Evolutionary conservation across 2,329 filamentous ascomycete genomes (phyloP), one percentile per base, ranked within the genome.

Genomic region (Claviceps sp.): DNA sequence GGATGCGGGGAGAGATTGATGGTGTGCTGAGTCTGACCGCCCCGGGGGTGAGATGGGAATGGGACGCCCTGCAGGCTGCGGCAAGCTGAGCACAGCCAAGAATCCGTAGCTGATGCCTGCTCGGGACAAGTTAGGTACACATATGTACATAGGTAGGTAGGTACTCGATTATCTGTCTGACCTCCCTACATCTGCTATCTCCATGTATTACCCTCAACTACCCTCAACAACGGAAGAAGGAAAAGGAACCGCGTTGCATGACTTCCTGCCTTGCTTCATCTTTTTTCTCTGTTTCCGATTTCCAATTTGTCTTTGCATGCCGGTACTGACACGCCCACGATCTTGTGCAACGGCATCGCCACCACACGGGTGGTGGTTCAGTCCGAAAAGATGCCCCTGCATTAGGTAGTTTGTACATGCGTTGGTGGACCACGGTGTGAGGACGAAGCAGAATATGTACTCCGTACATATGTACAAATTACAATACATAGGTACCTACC

Each of bases 111-210:
- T 30, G 43, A 43, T 8, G 38, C 7, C 14, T n/a, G 38, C n/a
- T n/a, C 20, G 16, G 22, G 37, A 20, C 11, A 30, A n/a, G 4
- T 34, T n/a, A 18, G 9, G 30, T 34, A 26, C 24, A 26, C 5
- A 26, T 26, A 7, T 5, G 24, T 26, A 26, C 24, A 26, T 6
- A 7, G 20, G 22, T 6, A 7, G 20, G 22, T 11, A 11, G 30
- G 2, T 8, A 34, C 30, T 34, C 1, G 30, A 34, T 34, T 11
- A 34, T 11, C 4, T 18, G 45, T 37, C 45, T 20, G 26, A 22
- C 47, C 34, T 48, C 47, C 47, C 47, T 48, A 48, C 47, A n/a
- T 48, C 20, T 40, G 37, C 37, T 26, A 40, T 40, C 47, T 47
- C 37, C 20, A 48, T 40, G 14, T 18, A 16, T 26, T 37, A 40